Conservation (phyloP, 2,329 filamentous ascomycete genomes). For the Fusarium bulbicola region DNA sequence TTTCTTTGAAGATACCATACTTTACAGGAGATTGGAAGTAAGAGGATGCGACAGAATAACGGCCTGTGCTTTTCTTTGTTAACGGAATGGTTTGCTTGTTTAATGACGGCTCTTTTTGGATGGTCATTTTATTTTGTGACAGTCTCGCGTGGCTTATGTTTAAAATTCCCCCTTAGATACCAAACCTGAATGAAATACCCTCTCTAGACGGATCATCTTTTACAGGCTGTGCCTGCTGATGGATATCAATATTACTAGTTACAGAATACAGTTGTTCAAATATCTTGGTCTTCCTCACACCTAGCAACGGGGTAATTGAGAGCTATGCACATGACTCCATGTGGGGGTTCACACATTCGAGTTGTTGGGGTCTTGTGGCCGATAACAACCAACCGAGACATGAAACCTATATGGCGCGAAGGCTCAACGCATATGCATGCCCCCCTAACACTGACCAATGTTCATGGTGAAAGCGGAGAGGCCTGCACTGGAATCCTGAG, state of each 20-base stretch:
- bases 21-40: slow-evolving; percentile 13
- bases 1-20: slow-evolving; percentile 28
- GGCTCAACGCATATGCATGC: neutral
- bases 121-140: slow-evolving; percentile 9
- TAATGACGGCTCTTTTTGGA: slow-evolving; percentile 8
- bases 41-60: slow-evolving; percentile 15
- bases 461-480: neutral
- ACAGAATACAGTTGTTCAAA: slow-evolving; percentile 9
- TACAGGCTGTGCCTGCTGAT: slow-evolving; percentile 26
- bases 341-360: no score
- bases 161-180: slow-evolving; percentile 35
- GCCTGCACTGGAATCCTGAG: no score
- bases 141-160: slow-evolving; percentile 13
- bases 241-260: slow-evolving; percentile 23
- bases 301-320: no score
- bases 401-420: no score
- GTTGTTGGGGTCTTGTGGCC: neutral
- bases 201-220: slow-evolving; percentile 27
- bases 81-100: neutral
- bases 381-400: neutral
- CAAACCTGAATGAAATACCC: slow-evolving; percentile 33
- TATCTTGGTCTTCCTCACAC: neutral
- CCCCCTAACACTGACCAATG: neutral
- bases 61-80: slow-evolving; percentile 8
- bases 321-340: neutral